Base-by-base conservation (phyloP, 139 green algal genomes). In the Volvox reticuliferus region DNA sequence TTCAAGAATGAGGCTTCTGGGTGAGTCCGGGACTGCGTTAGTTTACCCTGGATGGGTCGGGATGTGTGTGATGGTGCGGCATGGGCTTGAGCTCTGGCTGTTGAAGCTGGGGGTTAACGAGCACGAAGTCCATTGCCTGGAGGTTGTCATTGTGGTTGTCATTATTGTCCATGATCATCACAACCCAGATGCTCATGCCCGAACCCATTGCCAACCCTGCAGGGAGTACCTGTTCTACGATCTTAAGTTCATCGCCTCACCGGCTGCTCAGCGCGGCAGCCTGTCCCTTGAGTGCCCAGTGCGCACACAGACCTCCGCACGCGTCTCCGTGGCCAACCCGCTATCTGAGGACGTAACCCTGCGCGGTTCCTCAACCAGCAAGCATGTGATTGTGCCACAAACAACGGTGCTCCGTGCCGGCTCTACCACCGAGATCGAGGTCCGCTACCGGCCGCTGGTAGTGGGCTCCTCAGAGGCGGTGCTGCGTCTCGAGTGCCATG, bases 191-290 rank as follows among this genome's bases (percentile, higher is more conserved):
- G 44, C 9, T 5, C 44, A 55, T 55, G 44, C 44, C 9, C 44
- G 44, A 55, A 55, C 9, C 5, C 9, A 55, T 55, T 55, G 44
- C 44, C 9, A 55, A 55, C 44, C 44, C 44, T 55, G 14, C 87
- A 91, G 87, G 0, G 97, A 98, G 93, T 98, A 96, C 89, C 80
- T 93, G 2, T 96, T 94, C 88, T 98, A 97, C 83, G 92, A 97
- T 21, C 75, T 98, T n/a, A 93, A 93, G 67, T 92, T 97, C 33
- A 94, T 80, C 14, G 92, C 93, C 21, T 82, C 69, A 19, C 35
- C 95, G 13, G 89, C 96, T 17, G 80, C 85, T 0, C 44, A 82
- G 30, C 91, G 93, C 44, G 94, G 95, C 62, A 91, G 28, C 3
- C 44, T 98, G 3, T 16, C 71, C 12, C 91, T 98, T 24, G 93